phyloP scores from a whole-genome alignment of 169 alveolate genomes.

The Cyclospora cayetanensis region DNA sequence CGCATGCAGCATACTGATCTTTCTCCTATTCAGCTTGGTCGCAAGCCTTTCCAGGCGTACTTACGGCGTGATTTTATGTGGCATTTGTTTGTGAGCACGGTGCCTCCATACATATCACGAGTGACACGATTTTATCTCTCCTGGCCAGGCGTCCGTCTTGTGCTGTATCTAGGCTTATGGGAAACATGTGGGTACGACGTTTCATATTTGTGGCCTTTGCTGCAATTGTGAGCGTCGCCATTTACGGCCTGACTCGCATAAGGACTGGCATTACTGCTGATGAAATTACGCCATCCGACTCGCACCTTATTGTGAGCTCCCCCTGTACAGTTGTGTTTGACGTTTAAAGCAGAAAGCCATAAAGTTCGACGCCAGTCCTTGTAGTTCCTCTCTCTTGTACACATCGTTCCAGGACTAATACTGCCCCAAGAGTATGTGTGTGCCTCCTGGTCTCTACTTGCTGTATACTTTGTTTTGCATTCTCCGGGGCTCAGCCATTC shows the following conservation, averaged over 20 bases:
- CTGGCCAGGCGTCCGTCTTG: too few relatives aligned
- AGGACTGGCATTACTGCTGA: constrained; percentile 75
- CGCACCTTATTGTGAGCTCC: constrained; percentile 62
- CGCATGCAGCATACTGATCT: too few relatives aligned
- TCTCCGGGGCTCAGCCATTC: constrained; percentile 52
- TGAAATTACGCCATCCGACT: constrained; percentile 75
- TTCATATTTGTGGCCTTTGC: constrained; percentile 68
- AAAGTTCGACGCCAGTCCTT: not conserved
- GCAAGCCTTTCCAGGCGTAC: too few relatives aligned
- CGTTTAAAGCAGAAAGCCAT: not conserved
- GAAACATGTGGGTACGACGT: constrained; percentile 16
- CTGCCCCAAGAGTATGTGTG: not conserved
- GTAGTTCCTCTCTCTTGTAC: not conserved
- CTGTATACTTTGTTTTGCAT: not conserved
- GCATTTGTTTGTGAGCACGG: too few relatives aligned
- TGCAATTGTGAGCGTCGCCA: constrained; percentile 70
- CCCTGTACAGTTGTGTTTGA: not conserved
- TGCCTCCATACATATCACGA: too few relatives aligned
- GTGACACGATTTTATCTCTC: too few relatives aligned
- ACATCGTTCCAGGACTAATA: not conserved
- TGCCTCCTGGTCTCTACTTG: not conserved
- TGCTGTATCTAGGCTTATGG: constrained; percentile 8
- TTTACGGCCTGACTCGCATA: constrained; percentile 76
- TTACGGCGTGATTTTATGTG: too few relatives aligned
- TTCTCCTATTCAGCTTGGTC: too few relatives aligned